Evolutionary conservation across 148 eudicot species (phyloP).

Genomic region (Chenopodium album): DNA sequence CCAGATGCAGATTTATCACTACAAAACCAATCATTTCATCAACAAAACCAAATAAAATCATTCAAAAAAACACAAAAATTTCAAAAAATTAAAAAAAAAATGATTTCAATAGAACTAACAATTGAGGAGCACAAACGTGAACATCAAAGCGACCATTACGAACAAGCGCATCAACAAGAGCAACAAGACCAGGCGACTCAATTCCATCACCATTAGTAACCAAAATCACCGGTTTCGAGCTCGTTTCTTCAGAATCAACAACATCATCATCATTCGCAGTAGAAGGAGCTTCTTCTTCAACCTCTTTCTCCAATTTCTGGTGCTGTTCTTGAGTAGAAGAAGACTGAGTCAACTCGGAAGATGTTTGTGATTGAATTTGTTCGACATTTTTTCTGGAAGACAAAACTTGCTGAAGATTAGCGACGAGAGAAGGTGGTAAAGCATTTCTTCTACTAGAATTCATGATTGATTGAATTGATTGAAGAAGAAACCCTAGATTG

Average conservation of each 20-base stretch:
- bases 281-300: constrained; percentile 5
- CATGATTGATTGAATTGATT: constrained; percentile 12
- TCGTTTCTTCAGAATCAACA: constrained; percentile 20
- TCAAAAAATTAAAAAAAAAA: neutral
- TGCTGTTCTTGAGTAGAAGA: neutral
- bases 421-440: constrained; percentile 57
- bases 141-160: constrained; percentile 51
- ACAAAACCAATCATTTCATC: constrained; percentile 1
- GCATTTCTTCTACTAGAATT: constrained; percentile 24
- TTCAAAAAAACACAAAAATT: neutral
- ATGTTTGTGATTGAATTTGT: neutral
- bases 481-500: neutral
- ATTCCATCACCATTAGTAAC: constrained; percentile 86
- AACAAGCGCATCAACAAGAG: constrained; percentile 64
- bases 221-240: constrained; percentile 51
- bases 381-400: constrained; percentile 32
- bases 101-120: constrained; percentile 35
- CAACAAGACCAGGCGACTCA: constrained; percentile 65
- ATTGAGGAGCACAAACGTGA: constrained; percentile 88
- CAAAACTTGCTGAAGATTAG: constrained; percentile 63
- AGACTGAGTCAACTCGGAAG: constrained; percentile 30
- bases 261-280: neutral
- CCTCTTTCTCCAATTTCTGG: neutral
- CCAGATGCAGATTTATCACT: constrained; percentile 89
- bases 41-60: neutral